Evolutionary conservation across 257 asterid genomes (phyloP).

Genomic region (Catharanthus roseus): DNA sequence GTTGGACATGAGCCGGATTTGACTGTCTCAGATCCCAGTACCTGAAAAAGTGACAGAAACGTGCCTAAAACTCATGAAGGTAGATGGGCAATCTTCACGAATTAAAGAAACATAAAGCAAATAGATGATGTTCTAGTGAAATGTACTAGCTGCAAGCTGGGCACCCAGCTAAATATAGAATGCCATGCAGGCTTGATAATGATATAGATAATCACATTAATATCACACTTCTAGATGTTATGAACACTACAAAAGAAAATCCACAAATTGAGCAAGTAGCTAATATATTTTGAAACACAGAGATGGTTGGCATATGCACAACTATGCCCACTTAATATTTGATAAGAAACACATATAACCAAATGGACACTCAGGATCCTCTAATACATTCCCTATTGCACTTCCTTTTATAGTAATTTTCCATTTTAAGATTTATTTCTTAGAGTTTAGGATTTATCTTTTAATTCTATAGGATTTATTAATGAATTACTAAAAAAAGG

Average conservation of each 20-base stretch:
- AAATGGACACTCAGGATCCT: too few species aligned
- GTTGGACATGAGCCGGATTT: conserved; percentile 83
- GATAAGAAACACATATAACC: neutral
- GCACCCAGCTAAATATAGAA: neutral
- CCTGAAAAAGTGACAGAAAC: conserved; percentile 37
- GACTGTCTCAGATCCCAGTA: conserved; percentile 96
- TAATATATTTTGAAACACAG: neutral
- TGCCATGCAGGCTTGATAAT: neutral
- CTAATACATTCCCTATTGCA: too few species aligned
- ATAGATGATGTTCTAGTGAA: neutral
- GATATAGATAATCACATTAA: neutral
- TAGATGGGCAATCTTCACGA: neutral
- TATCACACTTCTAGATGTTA: neutral
- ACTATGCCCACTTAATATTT: neutral
- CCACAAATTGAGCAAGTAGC: neutral
- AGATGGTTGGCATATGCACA: neutral
- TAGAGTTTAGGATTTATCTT: too few species aligned
- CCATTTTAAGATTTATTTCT: too few species aligned
- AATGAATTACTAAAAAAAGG: too few species aligned
- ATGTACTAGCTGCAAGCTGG: neutral
- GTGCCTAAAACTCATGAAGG: conserved; percentile 10
- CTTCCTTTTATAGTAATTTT: too few species aligned
- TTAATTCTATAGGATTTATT: too few species aligned
- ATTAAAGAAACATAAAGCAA: neutral
- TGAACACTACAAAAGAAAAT: neutral